Evolutionary conservation across 345 rosid species (phyloP), one percentile per base, ranked within the genome.

Genomic region (Euphorbia tirucalli): DNA sequence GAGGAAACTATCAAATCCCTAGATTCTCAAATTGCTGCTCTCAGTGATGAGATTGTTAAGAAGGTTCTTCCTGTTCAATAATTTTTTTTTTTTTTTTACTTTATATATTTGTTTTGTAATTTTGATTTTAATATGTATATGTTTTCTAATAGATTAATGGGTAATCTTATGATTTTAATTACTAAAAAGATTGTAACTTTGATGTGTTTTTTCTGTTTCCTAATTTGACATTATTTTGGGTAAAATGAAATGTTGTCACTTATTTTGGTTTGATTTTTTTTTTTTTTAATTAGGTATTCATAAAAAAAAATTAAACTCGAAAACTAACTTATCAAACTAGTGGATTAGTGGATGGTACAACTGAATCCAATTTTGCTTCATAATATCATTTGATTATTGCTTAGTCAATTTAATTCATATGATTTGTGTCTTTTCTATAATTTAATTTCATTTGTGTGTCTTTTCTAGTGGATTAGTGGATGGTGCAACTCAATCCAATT

Each of bases 21-120:
- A 14, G 96, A 94, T 72, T 86, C 97, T 54, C 97, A 94, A 83
- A 89, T 91, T 55, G 82, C 90, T 68, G 85, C 85, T 70, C 89
- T 90, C 7, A 87, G 97, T 72, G 84, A 92, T 39, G 91, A 87
- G 14, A 92, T 94, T 83, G 97, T 92, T 24, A 90, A 86, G 78
- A 94, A 94, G 87, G 96, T 94, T 65, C 92, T 93, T 75, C 97
- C 98, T 74, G 72, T 77, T 71, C 58, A 75, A 77, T 82, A 44
- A 74, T 16, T 37, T 37, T 2, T 1, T 39, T 55, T 7, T 24
- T 70, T 11, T 14, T 5, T 24, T 63, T 32, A n/a, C n/a, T n/a
- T n/a, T n/a, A n/a, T n/a, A n/a, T 4, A 14, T 21, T 8, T 21
- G 6, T n/a, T 52, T 22, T 54, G 19, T 13, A 31, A 5, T 37